Percentiles rank a stretch among this genome's conserved stretches.
Evolutionary conservation across 257 asterid species (phyloP).

Genomic region (Coffea eugenioides): DNA sequence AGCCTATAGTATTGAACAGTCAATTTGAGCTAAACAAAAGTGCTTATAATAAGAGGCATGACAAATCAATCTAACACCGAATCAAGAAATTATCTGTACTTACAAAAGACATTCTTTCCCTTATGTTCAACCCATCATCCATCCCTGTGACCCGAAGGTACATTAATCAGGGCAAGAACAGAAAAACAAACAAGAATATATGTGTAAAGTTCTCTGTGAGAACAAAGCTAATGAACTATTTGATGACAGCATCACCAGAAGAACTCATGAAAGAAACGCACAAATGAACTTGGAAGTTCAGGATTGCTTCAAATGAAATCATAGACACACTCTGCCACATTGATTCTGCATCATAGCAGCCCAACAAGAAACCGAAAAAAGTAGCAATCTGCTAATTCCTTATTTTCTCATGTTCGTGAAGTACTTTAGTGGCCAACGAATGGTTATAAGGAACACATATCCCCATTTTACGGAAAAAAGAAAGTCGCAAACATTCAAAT

Average conservation of each 20-base stretch:
- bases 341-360: background rate
- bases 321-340: background rate
- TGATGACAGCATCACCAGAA: background rate
- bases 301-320: background rate
- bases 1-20: background rate
- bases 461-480: background rate
- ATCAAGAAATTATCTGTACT: constrained; percentile 29
- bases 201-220: background rate
- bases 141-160: constrained; percentile 88
- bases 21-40: constrained; percentile 6
- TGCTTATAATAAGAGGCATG: background rate
- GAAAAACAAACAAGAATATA: background rate
- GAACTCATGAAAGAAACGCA: background rate
- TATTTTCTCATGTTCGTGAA: background rate
- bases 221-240: background rate
- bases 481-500: background rate
- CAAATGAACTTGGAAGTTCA: background rate
- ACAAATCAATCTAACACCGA: background rate
- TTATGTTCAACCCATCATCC: constrained; percentile 82
- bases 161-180: constrained; percentile 52
- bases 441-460: background rate
- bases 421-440: background rate
- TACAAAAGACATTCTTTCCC: constrained; percentile 83
- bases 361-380: background rate
- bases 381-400: background rate